Evolutionary conservation across 1,284 basidiomycete genomes (phyloP), one percentile per base, ranked within the genome.

Genomic region (Moniliophthora roreri): DNA sequence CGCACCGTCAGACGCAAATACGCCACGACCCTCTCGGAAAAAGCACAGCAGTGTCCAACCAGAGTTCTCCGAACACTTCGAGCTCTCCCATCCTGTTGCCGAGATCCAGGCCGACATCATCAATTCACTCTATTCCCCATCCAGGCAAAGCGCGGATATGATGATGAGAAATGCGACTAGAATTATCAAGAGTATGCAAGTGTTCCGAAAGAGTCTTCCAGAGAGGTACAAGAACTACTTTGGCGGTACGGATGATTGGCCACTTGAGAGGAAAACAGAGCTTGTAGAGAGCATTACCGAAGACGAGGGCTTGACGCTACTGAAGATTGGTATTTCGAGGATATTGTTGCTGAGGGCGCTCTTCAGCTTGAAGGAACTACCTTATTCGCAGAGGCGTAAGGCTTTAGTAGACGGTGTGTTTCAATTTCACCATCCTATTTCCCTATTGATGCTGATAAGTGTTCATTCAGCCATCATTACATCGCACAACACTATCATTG

Each of bases 51-150:
- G 57, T 51, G 53, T 54, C 36, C 44, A 48, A 34, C 54, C 34
- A 39, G 74, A 72, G 50, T 70, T 84, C 56, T 87, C 86, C 2
- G 86, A 88, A 58, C 87, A 91, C 63, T 91, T 90, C 63, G 74
- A 84, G 46, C 70, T 83, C 15, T 87, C 84, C 21, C 79, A 82
- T 41, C 82, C 85, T 13, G 76, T 91, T 48, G 84, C 85, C 18
- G 86, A 89, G 56, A 89, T 92, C 51, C 90, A 92, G 58, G 89
- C 89, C 2, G 89, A 92, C 58, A 89, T 92, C 55, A 87, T 92
- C 70, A 89, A 88, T 63, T 88, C 87, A 3, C 75, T 92, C 13
- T 92, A 92, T 65, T 78, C 82, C 3, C 89, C 90, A 0, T 82
- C 82, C 13, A 77, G 77, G 40, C 85, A 86, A 65, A 78, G 76